Conservation (phyloP, 805 yeast genomes). For the Zygosaccharomyces bisporus region DNA sequence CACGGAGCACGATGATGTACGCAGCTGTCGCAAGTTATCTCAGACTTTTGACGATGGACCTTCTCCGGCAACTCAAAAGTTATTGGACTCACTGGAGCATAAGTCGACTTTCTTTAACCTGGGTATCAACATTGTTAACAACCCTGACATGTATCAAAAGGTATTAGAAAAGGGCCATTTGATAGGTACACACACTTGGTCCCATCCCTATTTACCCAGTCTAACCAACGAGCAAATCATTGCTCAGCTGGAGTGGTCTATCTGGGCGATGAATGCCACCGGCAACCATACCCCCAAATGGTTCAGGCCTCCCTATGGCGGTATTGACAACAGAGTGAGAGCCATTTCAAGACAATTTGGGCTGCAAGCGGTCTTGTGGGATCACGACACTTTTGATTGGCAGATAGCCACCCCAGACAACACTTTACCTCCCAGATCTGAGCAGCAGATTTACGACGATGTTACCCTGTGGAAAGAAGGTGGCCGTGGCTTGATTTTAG, state of each 20-base stretch:
- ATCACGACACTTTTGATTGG: conserved; percentile 91
- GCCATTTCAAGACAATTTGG: conserved; percentile 79
- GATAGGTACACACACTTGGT: conserved; percentile 89
- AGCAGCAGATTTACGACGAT: conserved; percentile 51
- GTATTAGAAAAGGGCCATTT: conserved; percentile 65
- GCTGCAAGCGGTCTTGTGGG: conserved; percentile 86
- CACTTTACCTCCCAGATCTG: conserved; percentile 38
- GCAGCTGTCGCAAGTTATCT: conserved; percentile 66
- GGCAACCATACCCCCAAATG: conserved; percentile 82
- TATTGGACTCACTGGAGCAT: conserved; percentile 50
- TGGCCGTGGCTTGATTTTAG: conserved; percentile 67
- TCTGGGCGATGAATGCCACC: conserved; percentile 98
- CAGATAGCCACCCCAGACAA: conserved; percentile 49
- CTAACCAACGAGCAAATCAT: conserved; percentile 74
- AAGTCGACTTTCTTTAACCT: conserved; percentile 80
- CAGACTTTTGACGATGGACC: conserved; percentile 98
- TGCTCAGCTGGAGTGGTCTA: conserved; percentile 91
- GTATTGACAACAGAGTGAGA: conserved; percentile 82
- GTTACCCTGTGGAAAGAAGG: conserved; percentile 50
- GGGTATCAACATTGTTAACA: conserved; percentile 74
- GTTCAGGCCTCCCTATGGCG: conserved; percentile 97
- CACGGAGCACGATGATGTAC: conserved; percentile 69
- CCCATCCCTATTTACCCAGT: conserved; percentile 78
- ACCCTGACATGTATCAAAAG: conserved; percentile 65
- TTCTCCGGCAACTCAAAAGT: conserved; percentile 58